Conservation (phyloP, 148 eudicot species). For the Rhododendron molle region DNA sequence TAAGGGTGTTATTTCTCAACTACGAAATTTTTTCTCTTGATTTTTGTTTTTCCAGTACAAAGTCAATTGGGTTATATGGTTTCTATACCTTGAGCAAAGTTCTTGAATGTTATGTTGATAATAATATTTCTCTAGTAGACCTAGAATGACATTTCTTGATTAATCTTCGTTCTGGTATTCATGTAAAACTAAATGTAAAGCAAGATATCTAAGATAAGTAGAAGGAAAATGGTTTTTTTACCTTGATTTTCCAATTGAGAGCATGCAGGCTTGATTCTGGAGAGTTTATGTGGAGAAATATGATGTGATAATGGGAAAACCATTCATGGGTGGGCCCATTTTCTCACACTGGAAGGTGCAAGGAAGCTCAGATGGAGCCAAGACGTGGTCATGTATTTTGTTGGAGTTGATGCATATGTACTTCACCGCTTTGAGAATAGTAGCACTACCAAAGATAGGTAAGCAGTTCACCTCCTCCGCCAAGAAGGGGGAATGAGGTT, state of each 20-base stretch:
- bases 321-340: neutral
- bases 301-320: neutral
- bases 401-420: neutral
- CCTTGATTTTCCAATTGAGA: neutral
- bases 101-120: neutral
- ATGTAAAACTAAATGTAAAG: neutral
- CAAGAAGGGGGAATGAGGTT: neutral
- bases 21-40: neutral
- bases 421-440: neutral
- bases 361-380: constrained; percentile 5
- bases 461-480: neutral
- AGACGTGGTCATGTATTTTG: neutral
- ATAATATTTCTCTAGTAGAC: neutral
- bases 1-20: neutral
- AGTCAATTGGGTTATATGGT: neutral
- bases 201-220: neutral
- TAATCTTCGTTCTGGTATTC: neutral
- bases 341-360: neutral
- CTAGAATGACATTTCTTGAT: neutral
- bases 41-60: neutral
- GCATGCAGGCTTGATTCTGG: neutral
- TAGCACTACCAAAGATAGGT: neutral
- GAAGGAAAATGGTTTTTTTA: neutral
- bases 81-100: neutral
- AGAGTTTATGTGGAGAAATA: neutral